Percentiles rank a stretch among this genome's conserved stretches.
phyloP scores from a whole-genome alignment of 83 land plant species.

The Picea engelmannii region DNA sequence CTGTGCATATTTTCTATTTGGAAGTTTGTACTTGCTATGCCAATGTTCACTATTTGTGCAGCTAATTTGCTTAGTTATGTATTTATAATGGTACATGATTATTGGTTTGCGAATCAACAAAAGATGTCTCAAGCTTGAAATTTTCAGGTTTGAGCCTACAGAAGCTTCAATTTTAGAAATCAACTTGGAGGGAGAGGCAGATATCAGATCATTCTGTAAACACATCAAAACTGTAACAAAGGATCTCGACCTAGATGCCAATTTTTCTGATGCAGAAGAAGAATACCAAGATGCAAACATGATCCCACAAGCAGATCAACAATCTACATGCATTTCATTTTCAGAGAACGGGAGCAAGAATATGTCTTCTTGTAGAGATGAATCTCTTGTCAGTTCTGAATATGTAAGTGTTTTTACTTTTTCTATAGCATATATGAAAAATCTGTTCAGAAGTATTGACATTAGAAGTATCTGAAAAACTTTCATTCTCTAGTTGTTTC shows the following conservation, averaged over 20 bases:
- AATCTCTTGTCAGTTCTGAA: not conserved
- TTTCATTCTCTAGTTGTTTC: not conserved
- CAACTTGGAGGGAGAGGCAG: not conserved
- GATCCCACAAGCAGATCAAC: slow-evolving; percentile 9
- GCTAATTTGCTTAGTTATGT: not conserved
- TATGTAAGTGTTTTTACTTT: not conserved
- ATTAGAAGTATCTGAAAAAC: not conserved
- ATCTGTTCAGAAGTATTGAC: not conserved
- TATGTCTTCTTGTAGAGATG: not conserved
- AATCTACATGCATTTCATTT: not conserved
- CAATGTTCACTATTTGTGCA: not conserved
- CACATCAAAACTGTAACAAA: slow-evolving; percentile 1
- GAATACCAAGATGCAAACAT: not conserved
- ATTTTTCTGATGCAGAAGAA: not conserved
- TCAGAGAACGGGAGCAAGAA: not conserved
- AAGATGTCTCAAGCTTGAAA: not conserved
- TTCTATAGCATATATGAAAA: not conserved
- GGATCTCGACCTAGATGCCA: slow-evolving; percentile 3
- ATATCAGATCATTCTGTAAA: not conserved
- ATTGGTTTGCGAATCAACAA: not conserved
- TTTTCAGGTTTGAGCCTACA: slow-evolving; percentile 3
- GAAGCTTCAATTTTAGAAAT: not conserved
- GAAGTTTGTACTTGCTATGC: not conserved
- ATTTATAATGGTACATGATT: not conserved
- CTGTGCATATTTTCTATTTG: not conserved